These are phyloP conservation scores for Cystofilobasidium capitatum DNA, from an alignment of 768 basidiomycete species.

Conservation along the genomic window DNA sequence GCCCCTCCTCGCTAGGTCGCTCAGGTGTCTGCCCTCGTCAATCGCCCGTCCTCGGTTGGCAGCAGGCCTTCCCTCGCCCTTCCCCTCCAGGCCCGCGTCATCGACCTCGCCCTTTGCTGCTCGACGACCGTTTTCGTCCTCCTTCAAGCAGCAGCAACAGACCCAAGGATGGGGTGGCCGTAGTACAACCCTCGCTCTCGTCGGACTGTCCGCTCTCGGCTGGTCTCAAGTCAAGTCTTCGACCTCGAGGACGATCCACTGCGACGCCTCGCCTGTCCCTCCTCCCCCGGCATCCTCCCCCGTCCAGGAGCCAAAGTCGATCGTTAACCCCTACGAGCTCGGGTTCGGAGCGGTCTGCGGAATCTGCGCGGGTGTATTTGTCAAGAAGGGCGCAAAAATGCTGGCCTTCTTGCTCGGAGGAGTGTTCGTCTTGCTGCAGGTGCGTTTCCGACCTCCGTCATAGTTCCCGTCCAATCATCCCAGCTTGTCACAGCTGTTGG, in stretches of 20 bases:
- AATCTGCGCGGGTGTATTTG: slow-evolving; percentile 79
- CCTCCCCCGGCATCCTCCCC: not conserved
- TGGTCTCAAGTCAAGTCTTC: not conserved
- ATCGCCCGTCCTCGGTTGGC: too few relatives aligned
- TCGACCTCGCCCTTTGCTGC: too few relatives aligned
- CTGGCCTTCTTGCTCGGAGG: slow-evolving; percentile 82
- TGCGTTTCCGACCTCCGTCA: slow-evolving; percentile 37
- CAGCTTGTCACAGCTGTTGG: too few relatives aligned
- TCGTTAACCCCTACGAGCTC: slow-evolving; percentile 68
- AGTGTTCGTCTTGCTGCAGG: slow-evolving; percentile 82
- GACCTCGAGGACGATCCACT: not conserved
- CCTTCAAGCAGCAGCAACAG: too few relatives aligned
- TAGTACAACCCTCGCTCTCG: not conserved
- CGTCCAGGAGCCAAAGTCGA: slow-evolving; percentile 42
- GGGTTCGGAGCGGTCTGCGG: slow-evolving; percentile 82
- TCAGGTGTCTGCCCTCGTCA: too few relatives aligned
- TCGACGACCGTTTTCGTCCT: not conserved
- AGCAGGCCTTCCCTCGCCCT: too few relatives aligned
- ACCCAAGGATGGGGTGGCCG: too few relatives aligned
- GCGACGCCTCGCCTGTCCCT: not conserved
- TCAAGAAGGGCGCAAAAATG: slow-evolving; percentile 85
- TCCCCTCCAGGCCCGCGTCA: too few relatives aligned
- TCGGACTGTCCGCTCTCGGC: not conserved
- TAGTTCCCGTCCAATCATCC: not conserved
- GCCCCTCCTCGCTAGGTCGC: too few relatives aligned